phyloP scores from a whole-genome alignment of 331 rosid species.

The Rosa hybrid region DNA sequence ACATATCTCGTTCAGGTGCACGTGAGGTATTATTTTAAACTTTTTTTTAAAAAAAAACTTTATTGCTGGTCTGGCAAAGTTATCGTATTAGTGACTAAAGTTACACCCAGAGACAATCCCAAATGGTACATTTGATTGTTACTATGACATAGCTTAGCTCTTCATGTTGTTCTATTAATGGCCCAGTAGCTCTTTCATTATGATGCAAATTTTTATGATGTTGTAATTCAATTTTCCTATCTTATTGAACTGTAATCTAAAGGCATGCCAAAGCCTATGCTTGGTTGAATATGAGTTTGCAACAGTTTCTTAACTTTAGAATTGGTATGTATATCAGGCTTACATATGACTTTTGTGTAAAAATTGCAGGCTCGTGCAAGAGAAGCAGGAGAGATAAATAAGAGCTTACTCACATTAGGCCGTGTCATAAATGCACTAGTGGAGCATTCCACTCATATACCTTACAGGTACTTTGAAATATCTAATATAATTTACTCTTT shows the following conservation, averaged over 20 bases:
- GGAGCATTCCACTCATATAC: slow-evolving; percentile 89
- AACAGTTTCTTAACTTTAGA: slow-evolving; percentile 8
- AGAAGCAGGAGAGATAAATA: slow-evolving; percentile 99
- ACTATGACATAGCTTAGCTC: neutral
- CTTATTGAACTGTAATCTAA: neutral
- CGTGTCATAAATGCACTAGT: slow-evolving; percentile 95
- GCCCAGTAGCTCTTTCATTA: neutral
- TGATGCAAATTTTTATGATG: neutral
- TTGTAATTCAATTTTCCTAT: neutral
- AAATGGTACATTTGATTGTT: neutral
- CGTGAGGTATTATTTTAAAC: slow-evolving; percentile 62
- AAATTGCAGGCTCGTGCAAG: slow-evolving; percentile 85
- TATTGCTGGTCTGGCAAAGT: neutral
- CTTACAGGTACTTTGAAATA: slow-evolving; percentile 67
- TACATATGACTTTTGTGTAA: slow-evolving; percentile 7
- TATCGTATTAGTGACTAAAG: neutral
- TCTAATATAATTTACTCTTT: slow-evolving; percentile 4
- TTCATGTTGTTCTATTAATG: neutral
- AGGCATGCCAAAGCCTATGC: neutral
- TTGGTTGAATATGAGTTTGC: neutral
- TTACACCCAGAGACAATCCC: neutral
- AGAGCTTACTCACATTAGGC: slow-evolving; percentile 95
- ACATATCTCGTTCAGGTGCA: slow-evolving; percentile 93
- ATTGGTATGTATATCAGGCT: neutral
- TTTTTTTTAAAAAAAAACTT: too few species aligned